Evolutionary conservation across 768 basidiomycete species (phyloP), one percentile per base, ranked within the genome.

Genomic region (Rhizopogon vulgaris): DNA sequence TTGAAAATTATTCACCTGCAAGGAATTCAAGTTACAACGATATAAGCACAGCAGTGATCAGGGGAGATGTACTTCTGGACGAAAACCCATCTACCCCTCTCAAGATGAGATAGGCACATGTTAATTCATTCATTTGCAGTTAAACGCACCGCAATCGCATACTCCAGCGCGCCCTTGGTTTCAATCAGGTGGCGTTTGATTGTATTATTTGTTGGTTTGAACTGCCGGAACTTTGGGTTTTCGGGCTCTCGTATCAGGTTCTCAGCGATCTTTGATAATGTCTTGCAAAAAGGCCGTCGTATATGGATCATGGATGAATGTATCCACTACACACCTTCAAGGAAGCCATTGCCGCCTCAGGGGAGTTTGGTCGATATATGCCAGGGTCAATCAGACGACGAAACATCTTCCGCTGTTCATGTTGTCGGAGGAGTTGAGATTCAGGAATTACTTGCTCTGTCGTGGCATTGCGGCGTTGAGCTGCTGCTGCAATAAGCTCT

Each of bases 341-440:
- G 51, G 87, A 77, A 52, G 77, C 74, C 56, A 78, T 63, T 1
- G 84, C 83, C 49, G 78, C 72, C 46, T 77, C 78, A 56, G 77
- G 78, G 11, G 83, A 65, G 63, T 90, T 90, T 5, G 80, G 85
- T 2, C 90, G 78, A 47, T 78, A 60, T 58, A 92, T 90, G 12
- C 87, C 88, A 41, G 87, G 87, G 59, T 91, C 86, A 53, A 91
- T 77, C 53, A 91, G 71, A 37, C 90, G 75, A 40, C 90, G 78
- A 65, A 91, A 90, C 51, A 73, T 72, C 62, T 85, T 87, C 38
- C 84, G 80, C 49, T 76, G 78, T 49, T 85, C 85, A 57, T 85
- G 80, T 55, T 89, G 79, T 55, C 73, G 71, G 32, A 52, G 52
- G 36, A 58, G 57, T 40, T 58, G 61, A 12, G 56, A 25, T 24